Evolutionary conservation across 225 moss, liverwort and hornwort genomes (phyloP), one percentile per base, ranked within the genome.

Genomic region (Marchantia paleacea): DNA sequence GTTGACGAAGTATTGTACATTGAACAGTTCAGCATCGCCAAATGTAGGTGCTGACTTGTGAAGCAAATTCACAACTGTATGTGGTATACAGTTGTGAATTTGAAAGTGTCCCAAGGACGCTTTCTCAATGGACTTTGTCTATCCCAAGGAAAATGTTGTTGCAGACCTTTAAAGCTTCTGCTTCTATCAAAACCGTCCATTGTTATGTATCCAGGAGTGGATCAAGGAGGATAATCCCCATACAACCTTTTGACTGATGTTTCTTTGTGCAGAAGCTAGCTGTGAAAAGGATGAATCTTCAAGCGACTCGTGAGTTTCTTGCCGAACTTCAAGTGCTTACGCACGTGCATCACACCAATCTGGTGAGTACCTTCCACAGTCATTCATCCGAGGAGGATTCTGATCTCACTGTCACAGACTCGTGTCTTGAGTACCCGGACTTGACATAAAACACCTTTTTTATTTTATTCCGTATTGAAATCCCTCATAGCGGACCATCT

Each of bases 241-340:
- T 11, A 50, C 14, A 22, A 61, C 26, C 2, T 2, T 48, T 2
- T 71, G 63, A 48, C 49, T 60, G 29, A 50, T 49, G 60, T 8
- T 63, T 65, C 61, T 39, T 25, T 26, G 13, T 63, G 84, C 89
- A 95, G 97, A 95, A 89, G 81, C 54, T 93, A 82, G 95, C 97
- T 62, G 92, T 97, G 85, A 97, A 97, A 80, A 89, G 87, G 85
- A 97, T 97, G 97, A 93, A 97, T 80, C 79, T 97, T 31, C 94
- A 91, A 83, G 93, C 93, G 67, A 92, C 94, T 58, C 90, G 91
- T 55, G 97, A 94, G 79, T 95, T 97, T 61, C 85, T 92, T 85
- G 94, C 95, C n/a, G 97, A 97, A 83, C 92, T 97, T 69, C 94
- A 97, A 91, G 95, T 97, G 13, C 95, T 97, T 5, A 97, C 97